phyloP scores from a whole-genome alignment of 1,139 yeast species.

The Pichia sp. region DNA sequence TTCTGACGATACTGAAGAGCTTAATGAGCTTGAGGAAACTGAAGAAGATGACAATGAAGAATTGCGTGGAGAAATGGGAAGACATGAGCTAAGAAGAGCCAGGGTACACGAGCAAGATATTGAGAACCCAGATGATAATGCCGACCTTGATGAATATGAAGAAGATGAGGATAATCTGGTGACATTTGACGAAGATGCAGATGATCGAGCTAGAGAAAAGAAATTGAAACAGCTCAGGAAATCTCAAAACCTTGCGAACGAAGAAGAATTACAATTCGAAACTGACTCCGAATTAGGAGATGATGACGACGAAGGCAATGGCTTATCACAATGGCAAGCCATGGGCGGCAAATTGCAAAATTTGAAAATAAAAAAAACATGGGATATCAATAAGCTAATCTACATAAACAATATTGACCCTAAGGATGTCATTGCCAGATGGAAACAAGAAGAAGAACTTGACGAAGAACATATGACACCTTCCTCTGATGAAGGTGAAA shows the following conservation, averaged over 20 bases:
- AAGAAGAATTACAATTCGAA: conserved; percentile 38
- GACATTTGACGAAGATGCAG: conserved; percentile 33
- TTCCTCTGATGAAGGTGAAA: conserved; percentile 42
- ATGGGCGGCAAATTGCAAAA: conserved; percentile 37
- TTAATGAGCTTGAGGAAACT: conserved; percentile 36
- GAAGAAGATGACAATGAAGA: conserved; percentile 41
- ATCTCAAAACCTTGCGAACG: conserved; percentile 26
- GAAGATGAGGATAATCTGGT: conserved; percentile 32
- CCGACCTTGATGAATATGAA: conserved; percentile 37
- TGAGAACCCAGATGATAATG: conserved; percentile 40
- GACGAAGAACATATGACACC: conserved; percentile 30
- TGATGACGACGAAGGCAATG: conserved; percentile 24
- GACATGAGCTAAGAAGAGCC: conserved; percentile 57
- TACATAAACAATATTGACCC: conserved; percentile 78
- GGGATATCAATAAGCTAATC: conserved; percentile 79
- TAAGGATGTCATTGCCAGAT: conserved; percentile 66
- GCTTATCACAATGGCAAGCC: conserved; percentile 30
- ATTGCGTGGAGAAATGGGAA: conserved; percentile 46
- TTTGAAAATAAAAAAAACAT: conserved; percentile 43
- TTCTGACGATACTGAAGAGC: conserved; percentile 36
- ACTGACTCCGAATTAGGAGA: conserved; percentile 41
- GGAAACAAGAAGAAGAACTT: conserved; percentile 51
- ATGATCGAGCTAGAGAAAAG: conserved; percentile 30
- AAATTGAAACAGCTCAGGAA: conserved; percentile 47
- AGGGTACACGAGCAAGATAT: conserved; percentile 50